Evolutionary conservation across 2,329 filamentous ascomycete species (phyloP).

Genomic region (Colletotrichum orchidophilum): DNA sequence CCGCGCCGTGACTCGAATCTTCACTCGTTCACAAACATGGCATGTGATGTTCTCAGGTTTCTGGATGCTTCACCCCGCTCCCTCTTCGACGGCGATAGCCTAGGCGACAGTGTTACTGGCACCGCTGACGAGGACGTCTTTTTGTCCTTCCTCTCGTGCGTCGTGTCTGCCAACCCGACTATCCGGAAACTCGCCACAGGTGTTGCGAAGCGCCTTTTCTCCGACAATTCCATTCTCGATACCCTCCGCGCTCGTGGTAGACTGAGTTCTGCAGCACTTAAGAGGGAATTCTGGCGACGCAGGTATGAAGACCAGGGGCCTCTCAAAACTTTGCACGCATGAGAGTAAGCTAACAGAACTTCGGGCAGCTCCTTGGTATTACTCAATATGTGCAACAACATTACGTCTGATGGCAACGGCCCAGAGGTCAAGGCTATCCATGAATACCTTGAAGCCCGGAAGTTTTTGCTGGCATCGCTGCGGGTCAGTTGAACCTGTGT

Average conservation of each 20-base stretch:
- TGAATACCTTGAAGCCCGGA: slow-evolving; percentile 64
- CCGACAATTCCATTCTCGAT: slow-evolving; percentile 46
- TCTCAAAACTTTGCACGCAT: not conserved
- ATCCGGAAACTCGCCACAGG: slow-evolving; percentile 58
- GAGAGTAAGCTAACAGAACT: slow-evolving; percentile 37
- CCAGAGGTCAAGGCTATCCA: slow-evolving; percentile 58
- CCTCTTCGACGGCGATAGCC: slow-evolving; percentile 50
- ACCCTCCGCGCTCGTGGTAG: slow-evolving; percentile 47
- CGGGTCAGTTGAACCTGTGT: slow-evolving; percentile 48
- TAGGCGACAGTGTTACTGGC: not conserved
- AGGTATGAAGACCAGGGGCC: slow-evolving; percentile 50
- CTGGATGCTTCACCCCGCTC: slow-evolving; percentile 61
- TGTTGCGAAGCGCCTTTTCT: slow-evolving; percentile 60
- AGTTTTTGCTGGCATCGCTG: slow-evolving; percentile 61
- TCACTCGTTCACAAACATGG: slow-evolving; percentile 51
- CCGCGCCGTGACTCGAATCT: slow-evolving; percentile 49
- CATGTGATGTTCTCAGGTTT: slow-evolving; percentile 65
- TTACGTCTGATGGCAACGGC: slow-evolving; percentile 54
- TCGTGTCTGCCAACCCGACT: slow-evolving; percentile 60
- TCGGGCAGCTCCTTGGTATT: slow-evolving; percentile 52
- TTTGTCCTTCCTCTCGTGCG: slow-evolving; percentile 62
- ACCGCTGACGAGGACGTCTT: slow-evolving; percentile 51
- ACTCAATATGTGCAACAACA: slow-evolving; percentile 59
- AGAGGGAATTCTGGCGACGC: slow-evolving; percentile 60
- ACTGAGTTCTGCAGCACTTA: slow-evolving; percentile 50